Evolutionary conservation across 208 protist genomes (phyloP).

Genomic region (Entamoeba moshkovskii): DNA sequence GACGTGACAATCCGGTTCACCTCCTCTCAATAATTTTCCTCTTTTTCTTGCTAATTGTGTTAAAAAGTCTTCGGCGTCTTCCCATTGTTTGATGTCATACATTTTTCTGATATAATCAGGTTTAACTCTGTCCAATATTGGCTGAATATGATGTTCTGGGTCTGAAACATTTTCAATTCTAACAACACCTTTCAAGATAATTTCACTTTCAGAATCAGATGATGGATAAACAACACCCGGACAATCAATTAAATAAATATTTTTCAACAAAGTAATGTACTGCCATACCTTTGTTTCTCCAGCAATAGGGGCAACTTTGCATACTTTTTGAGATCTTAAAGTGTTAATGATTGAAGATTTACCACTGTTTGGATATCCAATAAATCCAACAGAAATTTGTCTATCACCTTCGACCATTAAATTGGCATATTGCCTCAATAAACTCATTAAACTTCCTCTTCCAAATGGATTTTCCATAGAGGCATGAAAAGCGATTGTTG

Average conservation of each 20-base stretch:
- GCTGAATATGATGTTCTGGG: constrained; percentile 72
- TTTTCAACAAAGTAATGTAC: constrained; percentile 89
- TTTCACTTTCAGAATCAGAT: constrained; percentile 52
- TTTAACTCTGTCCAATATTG: constrained; percentile 78
- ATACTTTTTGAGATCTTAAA: constrained; percentile 75
- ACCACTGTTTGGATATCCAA: constrained; percentile 98
- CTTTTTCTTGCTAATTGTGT: constrained; percentile 69
- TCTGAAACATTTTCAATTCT: constrained; percentile 58
- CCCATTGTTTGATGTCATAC: constrained; percentile 77
- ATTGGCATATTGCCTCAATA: constrained; percentile 82
- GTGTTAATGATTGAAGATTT: constrained; percentile 99
- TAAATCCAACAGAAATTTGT: constrained; percentile 73
- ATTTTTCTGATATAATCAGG: constrained; percentile 73
- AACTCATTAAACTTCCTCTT: constrained; percentile 88
- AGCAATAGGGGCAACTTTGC: constrained; percentile 94
- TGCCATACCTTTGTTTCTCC: constrained; percentile 99
- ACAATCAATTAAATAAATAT: constrained; percentile 97
- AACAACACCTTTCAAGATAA: constrained; percentile 90
- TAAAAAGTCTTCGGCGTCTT: constrained; percentile 78
- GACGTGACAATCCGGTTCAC: constrained; percentile 71
- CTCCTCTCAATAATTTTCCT: constrained; percentile 77
- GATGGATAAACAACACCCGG: constrained; percentile 76
- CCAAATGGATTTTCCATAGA: constrained; percentile 95
- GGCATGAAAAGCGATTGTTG: constrained; percentile 97
- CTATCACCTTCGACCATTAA: constrained; percentile 61